Base-by-base conservation (phyloP, 1,284 basidiomycete genomes). In the Cryptococcus sp. region DNA sequence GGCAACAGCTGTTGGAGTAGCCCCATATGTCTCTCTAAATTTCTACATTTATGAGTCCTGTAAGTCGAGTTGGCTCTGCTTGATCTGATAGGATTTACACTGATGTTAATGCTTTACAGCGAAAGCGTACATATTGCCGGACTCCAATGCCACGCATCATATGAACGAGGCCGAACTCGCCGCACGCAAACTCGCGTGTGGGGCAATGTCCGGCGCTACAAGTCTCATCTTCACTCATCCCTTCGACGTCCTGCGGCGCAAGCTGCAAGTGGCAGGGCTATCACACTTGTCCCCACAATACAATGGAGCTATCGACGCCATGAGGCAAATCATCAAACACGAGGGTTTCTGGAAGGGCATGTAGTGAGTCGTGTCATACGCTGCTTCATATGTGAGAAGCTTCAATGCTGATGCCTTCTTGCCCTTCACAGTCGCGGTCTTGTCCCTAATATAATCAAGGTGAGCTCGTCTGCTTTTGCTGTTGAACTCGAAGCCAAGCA, bases 171-270 rank as follows among this genome's bases (percentile, higher is more conserved):
- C 63, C 44, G 69, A 72, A 38, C 63, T 72, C n/a, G 69, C 69
- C 10, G 39, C 58, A 2, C 68, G 70, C 23, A 77, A 74, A 65
- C 73, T 84, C n/a, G 63, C 61, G 0, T 82, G 81, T 56, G 83
- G 83, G 13, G 82, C 79, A 0, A 58, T 81, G 5, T 82, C 82
- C 0, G 83, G 83, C 2, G 78, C 87, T 20, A 88, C 96, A 66
- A 92, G 90, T 29, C 91, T 98, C 76, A 92, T 93, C 38, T 79
- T 97, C 67, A 98, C 95, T 7, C 97, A 96, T 74, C 95, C 95
- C 0, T 89, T 97, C 69, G 95, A 99, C 75, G 92, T 98, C 1
- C 78, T 98, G 53, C 83, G 95, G 44, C 83, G 95, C 50, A 93
- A 96, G 79, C 93, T 99, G 89, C 95, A 99, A 76, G 73, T 77